phyloP scores from a whole-genome alignment of 305 asterid genomes.

The Rubia tinctorum region DNA sequence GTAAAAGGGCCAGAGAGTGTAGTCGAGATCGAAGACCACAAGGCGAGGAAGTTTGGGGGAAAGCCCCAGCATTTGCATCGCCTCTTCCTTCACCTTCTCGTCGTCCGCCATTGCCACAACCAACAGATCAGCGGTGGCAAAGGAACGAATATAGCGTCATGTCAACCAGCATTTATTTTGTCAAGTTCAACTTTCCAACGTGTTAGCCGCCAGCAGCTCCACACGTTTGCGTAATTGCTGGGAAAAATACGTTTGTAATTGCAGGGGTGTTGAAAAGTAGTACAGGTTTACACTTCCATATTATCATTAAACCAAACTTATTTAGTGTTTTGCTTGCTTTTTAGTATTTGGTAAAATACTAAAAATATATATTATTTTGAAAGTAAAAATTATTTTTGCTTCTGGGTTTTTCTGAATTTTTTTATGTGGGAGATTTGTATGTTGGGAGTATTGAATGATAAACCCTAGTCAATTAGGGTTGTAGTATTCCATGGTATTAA shows the following conservation, averaged over 20 bases:
- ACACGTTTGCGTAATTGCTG: neutral
- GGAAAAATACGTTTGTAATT: neutral
- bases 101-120: constrained; percentile 46
- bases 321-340: too few species aligned
- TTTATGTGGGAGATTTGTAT: too few species aligned
- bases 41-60: constrained; percentile 68
- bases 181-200: neutral
- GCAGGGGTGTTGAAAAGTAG: neutral
- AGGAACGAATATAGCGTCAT: too few species aligned
- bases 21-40: constrained; percentile 47
- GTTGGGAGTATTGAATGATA: too few species aligned
- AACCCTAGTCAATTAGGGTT: too few species aligned
- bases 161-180: neutral
- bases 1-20: constrained; percentile 61
- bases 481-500: too few species aligned
- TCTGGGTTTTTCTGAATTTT: too few species aligned
- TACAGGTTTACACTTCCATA: neutral
- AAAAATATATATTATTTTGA: too few species aligned
- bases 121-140: neutral
- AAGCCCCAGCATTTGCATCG: constrained; percentile 62
- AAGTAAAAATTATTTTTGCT: too few species aligned
- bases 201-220: neutral
- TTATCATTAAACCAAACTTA: too few species aligned
- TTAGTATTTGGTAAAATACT: too few species aligned
- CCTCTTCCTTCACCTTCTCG: constrained; percentile 77